phyloP scores from a whole-genome alignment of 768 basidiomycete species.

The Postia placenta region DNA sequence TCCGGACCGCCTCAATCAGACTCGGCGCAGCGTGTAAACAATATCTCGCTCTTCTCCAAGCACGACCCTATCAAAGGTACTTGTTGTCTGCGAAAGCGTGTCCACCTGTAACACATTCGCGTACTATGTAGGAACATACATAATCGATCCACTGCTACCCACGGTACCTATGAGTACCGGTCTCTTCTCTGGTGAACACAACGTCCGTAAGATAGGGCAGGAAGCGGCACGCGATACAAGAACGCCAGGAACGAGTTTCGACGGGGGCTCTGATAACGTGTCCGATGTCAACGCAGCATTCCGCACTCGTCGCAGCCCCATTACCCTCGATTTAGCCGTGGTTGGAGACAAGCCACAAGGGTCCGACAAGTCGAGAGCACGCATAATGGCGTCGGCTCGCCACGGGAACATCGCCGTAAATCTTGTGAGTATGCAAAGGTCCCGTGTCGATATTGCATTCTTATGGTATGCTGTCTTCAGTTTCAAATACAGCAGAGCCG shows the following conservation, averaged over 20 bases:
- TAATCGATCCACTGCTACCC: slow-evolving; percentile 11
- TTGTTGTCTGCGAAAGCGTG: too few relatives aligned
- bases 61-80: slow-evolving; percentile 19
- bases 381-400: slow-evolving; percentile 12
- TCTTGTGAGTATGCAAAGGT: slow-evolving; percentile 10
- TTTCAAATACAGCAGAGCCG: slow-evolving; percentile 8
- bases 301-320: slow-evolving; percentile 18
- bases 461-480: neutral
- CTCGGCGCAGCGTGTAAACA: slow-evolving; percentile 23
- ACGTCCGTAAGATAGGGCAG: too few relatives aligned
- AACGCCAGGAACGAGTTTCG: too few relatives aligned
- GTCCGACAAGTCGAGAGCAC: neutral
- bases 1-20: too few relatives aligned
- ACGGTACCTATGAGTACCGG: too few relatives aligned
- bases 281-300: slow-evolving; percentile 18
- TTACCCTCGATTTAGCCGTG: slow-evolving; percentile 19
- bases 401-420: slow-evolving; percentile 19
- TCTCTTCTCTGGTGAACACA: too few relatives aligned
- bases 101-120: too few relatives aligned
- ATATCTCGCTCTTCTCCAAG: slow-evolving; percentile 19
- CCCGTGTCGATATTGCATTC: neutral
- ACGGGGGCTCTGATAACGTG: too few relatives aligned
- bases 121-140: slow-evolving; percentile 12
- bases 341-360: slow-evolving; percentile 5
- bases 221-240: too few relatives aligned